These are phyloP conservation scores for Spatholobus suberectus DNA, from an alignment of 306 rosid species.

Conservation along the genomic window DNA sequence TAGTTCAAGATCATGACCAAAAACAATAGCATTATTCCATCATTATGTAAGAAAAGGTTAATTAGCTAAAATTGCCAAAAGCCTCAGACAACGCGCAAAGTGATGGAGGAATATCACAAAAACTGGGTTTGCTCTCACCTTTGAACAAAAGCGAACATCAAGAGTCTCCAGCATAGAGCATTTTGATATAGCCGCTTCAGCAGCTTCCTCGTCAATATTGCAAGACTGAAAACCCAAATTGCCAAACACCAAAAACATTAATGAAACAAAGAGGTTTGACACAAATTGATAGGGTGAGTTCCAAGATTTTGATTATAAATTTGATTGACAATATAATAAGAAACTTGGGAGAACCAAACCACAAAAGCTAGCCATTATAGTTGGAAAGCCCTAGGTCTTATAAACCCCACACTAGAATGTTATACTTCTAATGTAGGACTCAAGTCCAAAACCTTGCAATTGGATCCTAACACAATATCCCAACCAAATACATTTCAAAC, in stretches of 20 bases:
- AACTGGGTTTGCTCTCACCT: conserved; percentile 53
- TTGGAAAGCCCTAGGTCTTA: neutral
- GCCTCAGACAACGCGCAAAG: neutral
- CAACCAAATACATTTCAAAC: conserved; percentile 2
- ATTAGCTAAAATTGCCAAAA: neutral
- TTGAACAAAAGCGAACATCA: conserved; percentile 86
- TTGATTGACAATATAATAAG: neutral
- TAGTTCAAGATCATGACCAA: neutral
- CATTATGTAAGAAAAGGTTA: conserved; percentile 8
- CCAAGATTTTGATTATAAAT: neutral
- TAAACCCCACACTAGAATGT: neutral
- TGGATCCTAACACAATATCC: neutral
- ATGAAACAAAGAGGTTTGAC: neutral
- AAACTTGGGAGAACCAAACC: neutral
- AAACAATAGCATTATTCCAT: neutral
- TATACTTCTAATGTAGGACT: neutral
- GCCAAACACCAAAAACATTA: neutral
- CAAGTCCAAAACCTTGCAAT: neutral
- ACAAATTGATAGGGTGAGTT: neutral
- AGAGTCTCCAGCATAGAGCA: conserved; percentile 82
- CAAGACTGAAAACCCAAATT: conserved; percentile 64
- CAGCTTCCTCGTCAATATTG: conserved; percentile 74
- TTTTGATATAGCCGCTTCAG: conserved; percentile 77
- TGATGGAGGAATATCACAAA: neutral
- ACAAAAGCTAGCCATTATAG: neutral